Evolutionary conservation across 2,329 filamentous ascomycete species (phyloP).

Genomic region (Penicillium frequentans): DNA sequence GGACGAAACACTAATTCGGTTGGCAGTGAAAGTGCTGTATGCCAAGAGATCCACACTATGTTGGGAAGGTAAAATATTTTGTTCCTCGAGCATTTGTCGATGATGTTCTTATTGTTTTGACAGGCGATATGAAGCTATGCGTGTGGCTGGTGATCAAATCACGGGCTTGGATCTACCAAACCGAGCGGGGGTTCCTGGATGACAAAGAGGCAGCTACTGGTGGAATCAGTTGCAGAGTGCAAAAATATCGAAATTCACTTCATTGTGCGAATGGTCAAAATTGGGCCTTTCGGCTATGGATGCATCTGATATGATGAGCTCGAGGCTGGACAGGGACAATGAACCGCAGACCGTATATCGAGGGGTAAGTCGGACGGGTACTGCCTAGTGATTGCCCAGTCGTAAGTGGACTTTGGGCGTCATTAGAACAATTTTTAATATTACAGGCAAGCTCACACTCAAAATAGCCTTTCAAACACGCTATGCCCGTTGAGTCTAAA

Average conservation of each 20-base stretch:
- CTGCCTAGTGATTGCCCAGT: background rate
- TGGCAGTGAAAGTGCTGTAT: background rate
- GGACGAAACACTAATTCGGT: background rate
- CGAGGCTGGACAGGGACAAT: background rate
- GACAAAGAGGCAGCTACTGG: background rate
- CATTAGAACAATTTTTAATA: background rate
- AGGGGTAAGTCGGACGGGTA: background rate
- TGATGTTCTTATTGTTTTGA: background rate
- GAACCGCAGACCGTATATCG: background rate
- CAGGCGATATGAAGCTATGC: background rate
- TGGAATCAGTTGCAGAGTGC: background rate
- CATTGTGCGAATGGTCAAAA: background rate
- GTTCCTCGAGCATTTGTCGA: no score
- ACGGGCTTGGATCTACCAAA: background rate
- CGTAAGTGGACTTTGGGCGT: background rate
- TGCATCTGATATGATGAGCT: background rate
- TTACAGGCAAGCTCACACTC: background rate
- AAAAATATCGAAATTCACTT: background rate
- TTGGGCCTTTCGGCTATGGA: background rate
- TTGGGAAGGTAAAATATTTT: no score
- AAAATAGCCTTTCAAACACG: slow-evolving; percentile 7
- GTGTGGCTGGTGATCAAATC: background rate
- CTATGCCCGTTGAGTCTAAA: slow-evolving; percentile 18
- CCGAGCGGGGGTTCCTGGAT: background rate
- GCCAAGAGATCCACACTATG: background rate